Conservation (phyloP, 2,329 filamentous ascomycete species). For the Xylaria arbuscula region DNA sequence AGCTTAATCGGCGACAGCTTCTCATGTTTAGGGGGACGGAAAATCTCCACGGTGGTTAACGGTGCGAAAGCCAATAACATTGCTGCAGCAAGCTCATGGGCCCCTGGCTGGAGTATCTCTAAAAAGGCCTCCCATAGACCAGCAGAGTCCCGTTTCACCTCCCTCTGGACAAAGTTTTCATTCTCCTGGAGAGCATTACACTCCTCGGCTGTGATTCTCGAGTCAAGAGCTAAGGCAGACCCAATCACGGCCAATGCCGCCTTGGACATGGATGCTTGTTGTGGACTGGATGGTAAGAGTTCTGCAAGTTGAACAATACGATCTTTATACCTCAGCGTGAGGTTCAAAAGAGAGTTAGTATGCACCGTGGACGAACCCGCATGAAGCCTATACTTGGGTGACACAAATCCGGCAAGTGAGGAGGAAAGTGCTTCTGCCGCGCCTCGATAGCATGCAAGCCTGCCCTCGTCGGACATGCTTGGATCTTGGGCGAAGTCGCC, state of each 20-base stretch:
- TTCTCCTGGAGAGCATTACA: slow-evolving; percentile 70
- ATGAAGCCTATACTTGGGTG: slow-evolving; percentile 57
- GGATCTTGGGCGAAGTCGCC: slow-evolving; percentile 68
- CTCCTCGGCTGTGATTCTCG: slow-evolving; percentile 75
- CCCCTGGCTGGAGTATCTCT: slow-evolving; percentile 72
- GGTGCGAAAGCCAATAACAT: slow-evolving; percentile 77
- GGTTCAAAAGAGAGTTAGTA: slow-evolving; percentile 72
- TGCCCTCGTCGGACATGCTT: slow-evolving; percentile 66
- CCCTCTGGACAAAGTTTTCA: slow-evolving; percentile 70
- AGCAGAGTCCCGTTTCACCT: slow-evolving; percentile 76
- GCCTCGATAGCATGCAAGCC: slow-evolving; percentile 70
- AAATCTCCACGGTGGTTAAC: slow-evolving; percentile 80
- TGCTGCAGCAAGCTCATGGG: slow-evolving; percentile 77
- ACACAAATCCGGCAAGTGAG: slow-evolving; percentile 67
- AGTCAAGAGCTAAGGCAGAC: slow-evolving; percentile 75
- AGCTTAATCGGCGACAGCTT: slow-evolving; percentile 60
- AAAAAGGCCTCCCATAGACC: slow-evolving; percentile 83
- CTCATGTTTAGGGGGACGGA: slow-evolving; percentile 66
- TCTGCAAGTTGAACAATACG: slow-evolving; percentile 68
- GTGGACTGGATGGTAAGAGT: slow-evolving; percentile 58
- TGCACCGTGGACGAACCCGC: slow-evolving; percentile 68
- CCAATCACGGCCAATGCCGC: slow-evolving; percentile 73
- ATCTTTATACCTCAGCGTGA: slow-evolving; percentile 70
- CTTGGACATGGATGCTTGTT: slow-evolving; percentile 63
- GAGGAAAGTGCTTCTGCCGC: slow-evolving; percentile 70